Evolutionary conservation across 768 basidiomycete genomes (phyloP).

Genomic region (Kwoniella sp.): DNA sequence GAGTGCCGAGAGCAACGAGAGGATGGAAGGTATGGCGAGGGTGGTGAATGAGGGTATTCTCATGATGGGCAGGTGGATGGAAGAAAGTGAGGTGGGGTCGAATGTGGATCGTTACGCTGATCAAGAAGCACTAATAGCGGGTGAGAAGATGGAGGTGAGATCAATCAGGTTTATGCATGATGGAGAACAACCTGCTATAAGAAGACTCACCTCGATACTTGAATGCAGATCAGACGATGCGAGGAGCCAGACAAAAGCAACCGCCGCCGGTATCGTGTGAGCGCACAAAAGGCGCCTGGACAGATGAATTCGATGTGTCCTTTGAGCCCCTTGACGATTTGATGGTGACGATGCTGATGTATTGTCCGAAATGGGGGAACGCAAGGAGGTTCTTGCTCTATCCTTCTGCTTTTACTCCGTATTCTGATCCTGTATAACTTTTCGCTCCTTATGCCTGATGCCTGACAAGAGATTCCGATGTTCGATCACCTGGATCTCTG

Average conservation of each 20-base stretch:
- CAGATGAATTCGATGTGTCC: background rate
- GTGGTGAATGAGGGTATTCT: constrained; percentile 25
- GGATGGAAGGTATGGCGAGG: background rate
- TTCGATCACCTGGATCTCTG: no score
- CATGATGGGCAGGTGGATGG: constrained; percentile 15
- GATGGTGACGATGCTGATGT: background rate
- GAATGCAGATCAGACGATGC: background rate
- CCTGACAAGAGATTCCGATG: no score
- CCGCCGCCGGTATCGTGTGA: background rate
- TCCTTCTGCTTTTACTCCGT: no score
- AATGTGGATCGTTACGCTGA: background rate
- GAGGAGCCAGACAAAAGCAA: background rate
- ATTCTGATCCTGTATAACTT: no score
- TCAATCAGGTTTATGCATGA: no score
- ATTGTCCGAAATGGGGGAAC: no score
- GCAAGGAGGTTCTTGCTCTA: no score
- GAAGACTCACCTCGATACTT: background rate
- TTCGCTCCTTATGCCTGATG: no score
- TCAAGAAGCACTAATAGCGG: background rate
- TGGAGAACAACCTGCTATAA: no score
- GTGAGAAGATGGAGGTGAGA: no score
- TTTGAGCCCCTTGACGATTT: background rate
- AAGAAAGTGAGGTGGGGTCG: background rate
- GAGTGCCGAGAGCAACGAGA: constrained; percentile 18
- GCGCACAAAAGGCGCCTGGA: constrained; percentile 1